Evolutionary conservation across 352 stramenopile species (phyloP).

Genomic region (Phytophthora kernoviae): DNA sequence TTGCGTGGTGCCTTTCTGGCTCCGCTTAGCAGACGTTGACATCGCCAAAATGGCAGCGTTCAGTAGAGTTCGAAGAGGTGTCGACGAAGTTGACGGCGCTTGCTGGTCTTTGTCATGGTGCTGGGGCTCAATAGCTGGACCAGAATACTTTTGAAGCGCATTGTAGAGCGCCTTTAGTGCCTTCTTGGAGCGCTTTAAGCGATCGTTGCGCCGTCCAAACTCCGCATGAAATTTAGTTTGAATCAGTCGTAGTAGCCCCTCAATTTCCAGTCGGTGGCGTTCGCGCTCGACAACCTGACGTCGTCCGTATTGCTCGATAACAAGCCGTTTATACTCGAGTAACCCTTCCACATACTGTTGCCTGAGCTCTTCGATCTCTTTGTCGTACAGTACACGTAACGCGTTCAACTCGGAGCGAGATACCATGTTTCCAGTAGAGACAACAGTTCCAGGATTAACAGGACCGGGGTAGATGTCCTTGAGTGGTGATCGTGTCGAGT

Average conservation of each 20-base stretch:
- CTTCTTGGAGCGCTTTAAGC: slow-evolving; percentile 56
- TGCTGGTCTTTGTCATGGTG: slow-evolving; percentile 7
- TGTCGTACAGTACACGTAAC: slow-evolving; percentile 38
- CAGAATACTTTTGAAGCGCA: slow-evolving; percentile 32
- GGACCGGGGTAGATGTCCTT: slow-evolving; percentile 17
- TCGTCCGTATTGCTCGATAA: slow-evolving; percentile 77
- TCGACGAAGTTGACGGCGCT: slow-evolving; percentile 24
- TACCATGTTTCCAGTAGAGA: slow-evolving; percentile 5
- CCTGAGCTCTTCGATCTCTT: slow-evolving; percentile 55
- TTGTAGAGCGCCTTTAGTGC: slow-evolving; percentile 73
- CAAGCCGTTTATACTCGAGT: slow-evolving; percentile 71
- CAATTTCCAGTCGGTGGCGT: slow-evolving; percentile 66
- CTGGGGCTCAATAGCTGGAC: neutral
- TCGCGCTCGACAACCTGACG: slow-evolving; percentile 58
- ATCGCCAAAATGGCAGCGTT: slow-evolving; percentile 67
- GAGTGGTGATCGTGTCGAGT: slow-evolving; percentile 32
- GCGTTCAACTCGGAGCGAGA: slow-evolving; percentile 45
- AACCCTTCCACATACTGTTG: slow-evolving; percentile 61
- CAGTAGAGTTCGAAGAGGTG: slow-evolving; percentile 59
- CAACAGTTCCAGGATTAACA: slow-evolving; percentile 1
- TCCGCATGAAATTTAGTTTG: slow-evolving; percentile 69
- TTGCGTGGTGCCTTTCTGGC: slow-evolving; percentile 34
- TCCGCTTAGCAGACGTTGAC: slow-evolving; percentile 62
- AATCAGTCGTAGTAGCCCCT: slow-evolving; percentile 58
- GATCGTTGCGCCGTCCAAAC: slow-evolving; percentile 52